Percentiles rank a stretch among this genome's conserved stretches.
Conservation (phyloP, 1,284 basidiomycete species). For the Puccinia coronata region DNA sequence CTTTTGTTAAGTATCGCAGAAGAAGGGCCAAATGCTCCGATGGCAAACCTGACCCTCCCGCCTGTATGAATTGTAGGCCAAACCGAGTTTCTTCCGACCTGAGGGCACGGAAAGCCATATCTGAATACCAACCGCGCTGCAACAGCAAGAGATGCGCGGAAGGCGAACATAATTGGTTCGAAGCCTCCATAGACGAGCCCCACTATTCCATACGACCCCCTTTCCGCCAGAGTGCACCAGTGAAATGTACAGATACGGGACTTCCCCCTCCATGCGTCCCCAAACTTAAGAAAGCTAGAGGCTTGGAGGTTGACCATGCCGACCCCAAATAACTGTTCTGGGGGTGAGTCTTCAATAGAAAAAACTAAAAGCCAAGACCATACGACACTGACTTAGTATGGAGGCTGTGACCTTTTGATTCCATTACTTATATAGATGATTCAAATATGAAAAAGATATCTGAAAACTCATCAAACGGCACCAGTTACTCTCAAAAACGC, state of each 20-base stretch:
- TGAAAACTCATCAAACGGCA: neutral
- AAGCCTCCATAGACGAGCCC: neutral
- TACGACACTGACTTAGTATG: neutral
- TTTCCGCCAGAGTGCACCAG: constrained; percentile 6
- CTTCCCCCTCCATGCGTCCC: neutral
- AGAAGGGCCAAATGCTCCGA: neutral
- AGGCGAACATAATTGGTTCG: neutral
- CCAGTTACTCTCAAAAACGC: neutral
- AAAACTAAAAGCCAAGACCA: neutral
- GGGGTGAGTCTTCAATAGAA: neutral
- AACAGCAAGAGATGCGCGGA: neutral
- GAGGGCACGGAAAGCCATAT: neutral
- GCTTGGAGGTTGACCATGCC: neutral
- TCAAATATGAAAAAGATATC: neutral
- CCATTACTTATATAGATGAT: neutral
- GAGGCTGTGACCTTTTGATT: too few species aligned
- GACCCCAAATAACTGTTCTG: neutral
- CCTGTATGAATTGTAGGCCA: neutral
- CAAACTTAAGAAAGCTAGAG: neutral
- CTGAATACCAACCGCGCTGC: neutral
- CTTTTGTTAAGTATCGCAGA: neutral
- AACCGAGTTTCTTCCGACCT: neutral
- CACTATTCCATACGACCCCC: neutral
- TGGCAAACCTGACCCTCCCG: neutral
- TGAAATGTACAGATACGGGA: constrained; percentile 4